phyloP scores from a whole-genome alignment of 2,329 filamentous ascomycete species.

The Parastagonospora avenae region DNA sequence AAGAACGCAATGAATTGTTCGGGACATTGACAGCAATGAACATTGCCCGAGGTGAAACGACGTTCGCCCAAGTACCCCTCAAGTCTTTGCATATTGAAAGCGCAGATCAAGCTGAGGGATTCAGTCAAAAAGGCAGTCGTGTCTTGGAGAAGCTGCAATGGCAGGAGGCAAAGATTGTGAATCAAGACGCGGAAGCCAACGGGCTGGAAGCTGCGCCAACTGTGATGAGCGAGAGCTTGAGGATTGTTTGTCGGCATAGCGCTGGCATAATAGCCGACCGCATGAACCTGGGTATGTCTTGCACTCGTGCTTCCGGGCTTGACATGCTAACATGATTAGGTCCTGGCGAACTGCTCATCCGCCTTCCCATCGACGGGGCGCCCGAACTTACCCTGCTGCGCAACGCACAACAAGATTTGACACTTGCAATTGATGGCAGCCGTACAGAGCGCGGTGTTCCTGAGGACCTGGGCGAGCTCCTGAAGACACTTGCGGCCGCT shows the following conservation, averaged over 20 bases:
- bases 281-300: slow-evolving; percentile 68
- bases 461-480: slow-evolving; percentile 66
- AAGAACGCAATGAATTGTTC: slow-evolving; percentile 73
- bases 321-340: slow-evolving; percentile 27
- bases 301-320: neutral
- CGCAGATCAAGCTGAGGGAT: slow-evolving; percentile 56
- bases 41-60: slow-evolving; percentile 69
- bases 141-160: slow-evolving; percentile 59
- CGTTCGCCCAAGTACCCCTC: slow-evolving; percentile 72
- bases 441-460: slow-evolving; percentile 52
- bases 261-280: slow-evolving; percentile 82
- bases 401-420: slow-evolving; percentile 76
- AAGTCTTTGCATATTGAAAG: slow-evolving; percentile 69
- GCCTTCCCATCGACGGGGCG: slow-evolving; percentile 48
- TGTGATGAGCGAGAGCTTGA: slow-evolving; percentile 75
- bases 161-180: slow-evolving; percentile 74
- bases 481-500: slow-evolving; percentile 62
- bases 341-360: slow-evolving; percentile 53
- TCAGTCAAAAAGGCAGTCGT: slow-evolving; percentile 46
- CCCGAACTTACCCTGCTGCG: slow-evolving; percentile 55
- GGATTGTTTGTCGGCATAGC: slow-evolving; percentile 75
- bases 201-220: slow-evolving; percentile 67
- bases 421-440: slow-evolving; percentile 67
- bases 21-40: slow-evolving; percentile 74
- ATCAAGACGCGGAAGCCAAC: slow-evolving; percentile 63